Conservation (phyloP, 495 filamentous ascomycete species). For the Haplographium delicatum region DNA sequence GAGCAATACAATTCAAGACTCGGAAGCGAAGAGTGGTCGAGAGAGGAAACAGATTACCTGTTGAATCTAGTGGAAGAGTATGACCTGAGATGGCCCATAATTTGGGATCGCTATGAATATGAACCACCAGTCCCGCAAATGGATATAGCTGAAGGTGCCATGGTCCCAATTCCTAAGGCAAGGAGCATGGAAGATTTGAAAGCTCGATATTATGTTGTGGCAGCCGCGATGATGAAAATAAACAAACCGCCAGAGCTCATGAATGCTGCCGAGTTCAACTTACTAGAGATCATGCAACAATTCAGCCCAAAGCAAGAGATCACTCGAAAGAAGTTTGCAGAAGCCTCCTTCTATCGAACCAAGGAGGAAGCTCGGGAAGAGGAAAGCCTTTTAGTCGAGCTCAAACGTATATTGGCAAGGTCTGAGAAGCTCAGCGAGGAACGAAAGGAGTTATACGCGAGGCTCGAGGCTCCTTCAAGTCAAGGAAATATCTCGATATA, state of each 20-base stretch:
- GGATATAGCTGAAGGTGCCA: slow-evolving; percentile 32
- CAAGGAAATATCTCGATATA: slow-evolving; percentile 65
- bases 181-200: slow-evolving; percentile 89
- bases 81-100: slow-evolving; percentile 84
- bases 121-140: slow-evolving; percentile 42
- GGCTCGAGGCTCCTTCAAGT: slow-evolving; percentile 73
- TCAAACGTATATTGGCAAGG: slow-evolving; percentile 80
- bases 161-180: slow-evolving; percentile 38
- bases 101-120: slow-evolving; percentile 89
- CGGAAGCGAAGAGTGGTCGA: slow-evolving; percentile 71
- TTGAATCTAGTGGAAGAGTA: slow-evolving; percentile 67
- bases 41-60: slow-evolving; percentile 89
- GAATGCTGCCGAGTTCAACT: slow-evolving; percentile 71
- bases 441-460: slow-evolving; percentile 81
- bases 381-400: slow-evolving; percentile 77
- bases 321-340: slow-evolving; percentile 77
- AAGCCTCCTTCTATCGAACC: slow-evolving; percentile 69
- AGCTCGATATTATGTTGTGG: slow-evolving; percentile 80
- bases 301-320: slow-evolving; percentile 76
- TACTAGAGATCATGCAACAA: slow-evolving; percentile 77
- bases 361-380: slow-evolving; percentile 87
- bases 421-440: slow-evolving; percentile 80
- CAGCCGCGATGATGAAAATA: slow-evolving; percentile 77
- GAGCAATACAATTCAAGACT: slow-evolving; percentile 78
- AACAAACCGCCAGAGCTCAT: slow-evolving; percentile 79